These are phyloP conservation scores for Plasmodium yoelii DNA, from an alignment of 169 alveolate species.

Conservation along the genomic window DNA sequence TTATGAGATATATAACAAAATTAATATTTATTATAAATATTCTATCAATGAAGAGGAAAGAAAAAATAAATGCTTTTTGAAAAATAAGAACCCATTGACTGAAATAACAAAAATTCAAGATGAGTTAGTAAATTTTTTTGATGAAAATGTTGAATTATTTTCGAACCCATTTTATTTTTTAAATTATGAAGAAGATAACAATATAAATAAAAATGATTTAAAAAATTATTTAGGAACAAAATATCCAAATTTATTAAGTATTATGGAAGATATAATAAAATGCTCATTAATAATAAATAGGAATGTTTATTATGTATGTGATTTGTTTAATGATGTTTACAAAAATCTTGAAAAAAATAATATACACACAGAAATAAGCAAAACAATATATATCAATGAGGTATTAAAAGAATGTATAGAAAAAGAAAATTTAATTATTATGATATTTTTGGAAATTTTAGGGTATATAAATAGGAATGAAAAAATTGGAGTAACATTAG, in stretches of 20 bases:
- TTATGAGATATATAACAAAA: conserved; percentile 39
- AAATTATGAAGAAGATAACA: conserved; percentile 59
- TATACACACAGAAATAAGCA: conserved; percentile 26
- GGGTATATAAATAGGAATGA: conserved; percentile 49
- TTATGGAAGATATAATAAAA: conserved; percentile 48
- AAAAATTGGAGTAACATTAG: conserved; percentile 17
- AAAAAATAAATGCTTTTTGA: conserved; percentile 47
- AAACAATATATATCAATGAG: conserved; percentile 25
- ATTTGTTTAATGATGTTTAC: conserved; percentile 52
- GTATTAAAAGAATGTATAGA: conserved; percentile 65
- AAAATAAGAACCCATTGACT: background rate
- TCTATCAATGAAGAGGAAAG: conserved; percentile 74
- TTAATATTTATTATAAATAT: conserved; percentile 38
- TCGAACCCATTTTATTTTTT: conserved; percentile 62
- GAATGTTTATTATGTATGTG: conserved; percentile 28
- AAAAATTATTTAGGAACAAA: conserved; percentile 12
- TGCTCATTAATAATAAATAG: conserved; percentile 56
- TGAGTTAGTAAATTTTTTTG: conserved; percentile 41
- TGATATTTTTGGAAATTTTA: conserved; percentile 50
- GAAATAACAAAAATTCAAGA: conserved; percentile 35
- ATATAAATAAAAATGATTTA: conserved; percentile 52
- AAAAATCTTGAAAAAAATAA: conserved; percentile 25
- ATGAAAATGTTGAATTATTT: conserved; percentile 16
- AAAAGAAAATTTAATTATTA: conserved; percentile 65
- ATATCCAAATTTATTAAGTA: conserved; percentile 17